Evolutionary conservation across 225 moss, liverwort and hornwort genomes (phyloP), one percentile per base, ranked within the genome.

Genomic region (Ulota crispa): DNA sequence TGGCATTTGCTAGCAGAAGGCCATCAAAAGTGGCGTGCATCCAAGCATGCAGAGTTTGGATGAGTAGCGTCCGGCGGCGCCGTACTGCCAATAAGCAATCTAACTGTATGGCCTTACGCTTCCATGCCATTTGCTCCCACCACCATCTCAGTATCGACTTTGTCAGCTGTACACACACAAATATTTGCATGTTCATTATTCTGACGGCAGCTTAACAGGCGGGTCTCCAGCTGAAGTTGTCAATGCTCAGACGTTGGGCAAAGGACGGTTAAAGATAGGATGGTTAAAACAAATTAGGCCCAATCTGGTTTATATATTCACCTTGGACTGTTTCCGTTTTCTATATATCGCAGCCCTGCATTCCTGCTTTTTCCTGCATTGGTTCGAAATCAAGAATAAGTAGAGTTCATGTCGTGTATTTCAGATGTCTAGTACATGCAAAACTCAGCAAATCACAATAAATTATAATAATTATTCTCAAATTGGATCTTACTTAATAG

Each of bases 71-170:
- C 59, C 94, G 91, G 76, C 94, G 89, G 41, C 91, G 89, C 24
- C 98, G 90, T 8, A 89, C 78, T 80, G 94, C 92, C 80, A 99
- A 61, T 52, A 99, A 80, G 74, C 67, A 87, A 75, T 96, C 94
- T 75, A 99, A 87, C 84, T 96, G 95, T 64, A 89, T 59, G 61
- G 98, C 93, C 61, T 93, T 93, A 78, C 92, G 91, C 72, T 94
- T 94, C 95, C 95, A 95, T 69, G 95, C 93, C 95, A 99, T 94
- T 83, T 94, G 88, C 77, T 95, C 98, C 98, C 95, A 94, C 95
- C 95, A 96, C 57, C 87, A 91, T 83, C 91, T 88, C 77, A 99
- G 83, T 66, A 95, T 82, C 76, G 80, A 63, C 82, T 89, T 95
- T 63, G 83, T 92, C 78, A 95, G 76, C 98, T 99, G 91, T 63